Conservation (phyloP, 2,329 filamentous ascomycete genomes). For the Onygenales sp. region DNA sequence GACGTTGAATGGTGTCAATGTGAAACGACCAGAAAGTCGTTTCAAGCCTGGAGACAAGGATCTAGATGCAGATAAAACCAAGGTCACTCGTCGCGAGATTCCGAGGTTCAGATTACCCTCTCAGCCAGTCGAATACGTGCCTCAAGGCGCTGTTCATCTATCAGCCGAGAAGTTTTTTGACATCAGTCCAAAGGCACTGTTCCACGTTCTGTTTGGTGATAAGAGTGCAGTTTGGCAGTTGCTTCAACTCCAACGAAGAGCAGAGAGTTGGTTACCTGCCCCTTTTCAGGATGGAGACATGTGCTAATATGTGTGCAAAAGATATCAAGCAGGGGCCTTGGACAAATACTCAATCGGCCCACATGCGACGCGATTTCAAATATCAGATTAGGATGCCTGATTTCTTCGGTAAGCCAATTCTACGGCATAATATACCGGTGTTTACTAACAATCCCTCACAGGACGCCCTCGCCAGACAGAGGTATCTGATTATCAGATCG, state of each 20-base stretch:
- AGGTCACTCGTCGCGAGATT: constrained; percentile 31
- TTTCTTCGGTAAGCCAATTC: constrained; percentile 47
- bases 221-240: constrained; percentile 91
- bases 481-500: constrained; percentile 73
- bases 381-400: constrained; percentile 65
- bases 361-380: constrained; percentile 67
- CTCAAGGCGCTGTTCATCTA: constrained; percentile 66
- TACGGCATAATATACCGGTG: neutral
- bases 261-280: constrained; percentile 40
- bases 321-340: constrained; percentile 82
- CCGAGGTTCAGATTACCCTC: constrained; percentile 74
- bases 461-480: constrained; percentile 46
- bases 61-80: constrained; percentile 40
- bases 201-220: constrained; percentile 93
- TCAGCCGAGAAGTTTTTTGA: constrained; percentile 76
- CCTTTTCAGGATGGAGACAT: neutral
- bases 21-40: constrained; percentile 37
- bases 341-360: constrained; percentile 59
- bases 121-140: constrained; percentile 73
- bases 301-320: constrained; percentile 10
- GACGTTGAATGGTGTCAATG: constrained; percentile 23
- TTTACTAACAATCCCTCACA: constrained; percentile 15
- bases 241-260: constrained; percentile 73
- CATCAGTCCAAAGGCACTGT: constrained; percentile 85
- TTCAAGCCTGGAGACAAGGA: constrained; percentile 51